Evolutionary conservation across 352 stramenopile genomes (phyloP).

Genomic region (Paralagenidium karlingii): DNA sequence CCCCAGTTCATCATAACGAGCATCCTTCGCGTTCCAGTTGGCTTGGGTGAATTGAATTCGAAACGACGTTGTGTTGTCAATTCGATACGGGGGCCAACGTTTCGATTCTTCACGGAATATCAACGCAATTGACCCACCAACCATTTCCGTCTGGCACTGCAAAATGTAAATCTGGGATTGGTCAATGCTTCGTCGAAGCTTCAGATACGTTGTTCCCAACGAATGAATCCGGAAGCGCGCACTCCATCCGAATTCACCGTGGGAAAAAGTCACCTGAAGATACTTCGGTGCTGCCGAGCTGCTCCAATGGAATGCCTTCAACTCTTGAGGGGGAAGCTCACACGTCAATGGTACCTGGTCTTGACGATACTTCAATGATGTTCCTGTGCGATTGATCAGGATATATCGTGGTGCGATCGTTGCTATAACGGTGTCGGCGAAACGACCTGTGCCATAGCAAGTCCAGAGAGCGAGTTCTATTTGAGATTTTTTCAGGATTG

Average conservation of each 20-base stretch:
- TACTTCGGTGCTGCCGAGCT: slow-evolving; percentile 63
- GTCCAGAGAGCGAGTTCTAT: slow-evolving; percentile 81
- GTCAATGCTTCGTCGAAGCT: slow-evolving; percentile 60
- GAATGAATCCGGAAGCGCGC: slow-evolving; percentile 80
- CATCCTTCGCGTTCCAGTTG: slow-evolving; percentile 51
- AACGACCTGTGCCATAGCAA: slow-evolving; percentile 67
- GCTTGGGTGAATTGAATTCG: slow-evolving; percentile 79
- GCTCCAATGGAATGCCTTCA: slow-evolving; percentile 78
- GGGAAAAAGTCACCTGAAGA: slow-evolving; percentile 73
- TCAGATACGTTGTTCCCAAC: slow-evolving; percentile 76
- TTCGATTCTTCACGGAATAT: slow-evolving; percentile 79
- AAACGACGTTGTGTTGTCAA: slow-evolving; percentile 87
- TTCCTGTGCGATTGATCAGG: slow-evolving; percentile 75
- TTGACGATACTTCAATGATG: slow-evolving; percentile 79
- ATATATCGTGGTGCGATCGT: slow-evolving; percentile 81
- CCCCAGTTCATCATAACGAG: slow-evolving; percentile 69
- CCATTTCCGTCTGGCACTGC: slow-evolving; percentile 77
- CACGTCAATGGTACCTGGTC: slow-evolving; percentile 62
- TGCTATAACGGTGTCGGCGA: slow-evolving; percentile 77
- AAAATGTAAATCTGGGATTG: slow-evolving; percentile 78
- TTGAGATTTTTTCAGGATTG: slow-evolving; percentile 44
- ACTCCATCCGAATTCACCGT: slow-evolving; percentile 75
- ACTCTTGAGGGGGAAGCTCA: slow-evolving; percentile 51
- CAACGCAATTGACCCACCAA: slow-evolving; percentile 73
- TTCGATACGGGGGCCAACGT: slow-evolving; percentile 81